Evolutionary conservation across 257 asterid genomes (phyloP), one percentile per base, ranked within the genome.

Genomic region (Thymus mandschuricus): DNA sequence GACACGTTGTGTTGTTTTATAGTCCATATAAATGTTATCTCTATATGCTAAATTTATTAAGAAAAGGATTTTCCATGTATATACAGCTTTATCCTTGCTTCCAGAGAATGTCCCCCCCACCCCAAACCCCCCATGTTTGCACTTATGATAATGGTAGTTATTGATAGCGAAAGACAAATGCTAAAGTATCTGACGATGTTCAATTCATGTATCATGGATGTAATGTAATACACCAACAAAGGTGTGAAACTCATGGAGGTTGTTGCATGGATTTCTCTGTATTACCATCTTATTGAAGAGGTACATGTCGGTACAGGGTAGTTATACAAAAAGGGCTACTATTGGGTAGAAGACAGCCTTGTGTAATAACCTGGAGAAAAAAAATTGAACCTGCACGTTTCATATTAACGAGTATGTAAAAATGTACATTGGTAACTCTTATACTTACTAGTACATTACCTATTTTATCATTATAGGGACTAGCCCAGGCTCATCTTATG

Each of bases 381-480:
- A 68, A 73, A 62, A 55, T 71, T 67, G 58, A 64, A 68, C 66
- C 77, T 77, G 59, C 54, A 69, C 71, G 41, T 72, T 74, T 31
- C 72, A 70, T 82, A 70, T 57, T 77, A 57, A 79, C 57, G 31
- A 75, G 48, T 75, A 68, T 72, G 79, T 72, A 77, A 61, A 46
- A 49, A 9, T 71, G 73, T 56, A 72, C 71, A 54, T 77, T 71
- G 75, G 80, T 61, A 58, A 75, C 74, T 57, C 71, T 70, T 56
- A 38, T 79, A 70, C 86, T 80, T 64, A 85, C 80, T 82, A 81
- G 82, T 54, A 77, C 62, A 78, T 81, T 76, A 85, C 86, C 87
- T 85, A 86, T 86, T 85, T 88, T 74, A 78, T 81, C 85, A 68
- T 88, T 86, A 82, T 89, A 90, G 96, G 98, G 88, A 82, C 83